Base-by-base conservation (phyloP, 116 monocot species). In the Iris pallida region DNA sequence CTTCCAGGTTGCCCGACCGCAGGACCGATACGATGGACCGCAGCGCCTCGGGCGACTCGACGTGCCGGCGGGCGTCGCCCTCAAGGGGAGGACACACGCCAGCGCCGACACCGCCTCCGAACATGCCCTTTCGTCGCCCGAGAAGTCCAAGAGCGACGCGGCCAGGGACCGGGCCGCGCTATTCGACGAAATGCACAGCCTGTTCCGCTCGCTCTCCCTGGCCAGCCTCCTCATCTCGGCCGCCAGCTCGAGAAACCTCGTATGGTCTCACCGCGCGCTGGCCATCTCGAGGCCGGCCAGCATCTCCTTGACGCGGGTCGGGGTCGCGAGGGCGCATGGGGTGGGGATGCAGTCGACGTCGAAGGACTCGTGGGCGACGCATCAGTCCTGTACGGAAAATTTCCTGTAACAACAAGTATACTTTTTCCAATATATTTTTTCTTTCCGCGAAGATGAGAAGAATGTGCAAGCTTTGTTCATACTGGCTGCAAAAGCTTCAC, bases 261-360 rank as follows among this genome's bases (percentile, higher is more conserved):
- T 5, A 6, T 0, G 11, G 15, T 76, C 71, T 8, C 63, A 47
- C 1, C 20, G 5, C 3, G 60, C 8, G 61, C 49, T 16, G 5
- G 64, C 45, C 0, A 11, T 52, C 1, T 57, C 69, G 54, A 85
- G 59, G 17, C 73, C 78, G 0, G 56, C 60, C 2, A 82, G 56
- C 16, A 86, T 55, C 52, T 82, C 66, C 8, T 64, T 59, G 6
- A 61, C 79, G 42, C 75, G 65, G 4, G 12, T 13, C 2, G 60
- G 48, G 48, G 65, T 71, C 3, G 79, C 47, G 6, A 82, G 82
- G 20, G 76, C 75, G 20, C 61, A 66, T 2, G 86, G 86, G 0
- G 86, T 86, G 7, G 82, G 86, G 7, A 86, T 79, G 20, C 82
- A 45, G 16, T 86, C 79, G 1, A 86, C 45, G 6, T 82, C 86